These are phyloP conservation scores for Antrodiella citrinella DNA, from an alignment of 768 basidiomycete genomes.

Conservation along the genomic window DNA sequence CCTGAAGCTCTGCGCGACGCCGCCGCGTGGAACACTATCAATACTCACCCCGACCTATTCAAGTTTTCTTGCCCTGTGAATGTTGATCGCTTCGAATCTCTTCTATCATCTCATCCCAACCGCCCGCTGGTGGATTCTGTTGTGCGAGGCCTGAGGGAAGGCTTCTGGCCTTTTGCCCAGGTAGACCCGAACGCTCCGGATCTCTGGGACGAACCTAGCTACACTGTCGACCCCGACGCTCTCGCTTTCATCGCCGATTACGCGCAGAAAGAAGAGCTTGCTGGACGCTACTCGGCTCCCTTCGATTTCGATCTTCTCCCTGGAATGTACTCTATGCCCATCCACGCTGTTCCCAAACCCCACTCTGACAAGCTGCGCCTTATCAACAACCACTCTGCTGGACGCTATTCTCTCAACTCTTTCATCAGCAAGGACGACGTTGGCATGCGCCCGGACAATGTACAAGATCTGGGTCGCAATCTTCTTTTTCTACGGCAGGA, in stretches of 20 bases:
- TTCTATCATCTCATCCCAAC: constrained; percentile 30
- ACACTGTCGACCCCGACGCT: background rate
- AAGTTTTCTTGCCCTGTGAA: constrained; percentile 29
- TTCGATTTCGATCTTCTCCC: constrained; percentile 30
- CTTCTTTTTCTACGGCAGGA: background rate
- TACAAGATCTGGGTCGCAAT: constrained; percentile 17
- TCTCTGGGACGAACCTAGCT: constrained; percentile 2
- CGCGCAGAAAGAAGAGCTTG: constrained; percentile 12
- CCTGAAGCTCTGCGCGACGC: no score
- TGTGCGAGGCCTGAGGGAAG: constrained; percentile 20
- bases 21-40: no score
- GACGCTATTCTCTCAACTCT: constrained; percentile 27
- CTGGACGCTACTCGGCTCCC: constrained; percentile 14
- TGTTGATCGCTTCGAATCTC: constrained; percentile 21
- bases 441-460: constrained; percentile 25
- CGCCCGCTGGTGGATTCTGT: constrained; percentile 29
- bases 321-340: constrained; percentile 35
- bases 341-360: constrained; percentile 31
- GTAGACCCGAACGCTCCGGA: constrained; percentile 18
- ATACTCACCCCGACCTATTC: no score
- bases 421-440: constrained; percentile 22
- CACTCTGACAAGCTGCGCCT: constrained; percentile 27
- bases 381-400: constrained; percentile 32
- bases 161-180: constrained; percentile 38
- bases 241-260: background rate